Conservation (phyloP, 2,329 filamentous ascomycete genomes). For the Beauveria asiatica region DNA sequence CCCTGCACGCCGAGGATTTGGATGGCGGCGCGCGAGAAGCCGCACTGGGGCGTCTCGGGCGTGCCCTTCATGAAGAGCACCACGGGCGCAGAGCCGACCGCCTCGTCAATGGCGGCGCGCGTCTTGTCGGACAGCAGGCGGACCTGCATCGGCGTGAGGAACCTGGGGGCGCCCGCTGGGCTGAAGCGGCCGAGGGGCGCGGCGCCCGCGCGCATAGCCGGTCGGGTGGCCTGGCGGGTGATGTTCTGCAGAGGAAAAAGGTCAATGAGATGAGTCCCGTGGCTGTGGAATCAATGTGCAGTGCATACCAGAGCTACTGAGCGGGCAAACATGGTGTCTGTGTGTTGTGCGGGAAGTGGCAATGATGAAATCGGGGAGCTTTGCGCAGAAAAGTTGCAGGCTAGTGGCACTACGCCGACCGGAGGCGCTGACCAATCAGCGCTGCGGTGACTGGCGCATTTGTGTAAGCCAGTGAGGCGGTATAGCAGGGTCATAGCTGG, state of each 20-base stretch:
- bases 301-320: conserved; percentile 18
- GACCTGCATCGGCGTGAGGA: conserved; percentile 32
- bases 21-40: conserved; percentile 90
- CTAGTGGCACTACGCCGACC: conserved; percentile 11
- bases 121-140: conserved; percentile 76
- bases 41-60: conserved; percentile 90
- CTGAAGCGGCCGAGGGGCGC: conserved; percentile 11
- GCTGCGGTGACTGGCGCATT: not conserved
- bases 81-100: conserved; percentile 77
- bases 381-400: conserved; percentile 8
- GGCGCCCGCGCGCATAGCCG: conserved; percentile 21
- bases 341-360: conserved; percentile 1
- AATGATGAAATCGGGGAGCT: conserved; percentile 1
- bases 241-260: conserved; percentile 20
- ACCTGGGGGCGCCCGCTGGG: conserved; percentile 1
- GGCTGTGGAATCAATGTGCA: not conserved
- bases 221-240: conserved; percentile 30
- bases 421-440: conserved; percentile 13
- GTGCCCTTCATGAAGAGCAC: conserved; percentile 99
- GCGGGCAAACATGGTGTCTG: conserved; percentile 19
- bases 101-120: conserved; percentile 78
- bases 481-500: not conserved
- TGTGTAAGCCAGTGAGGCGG: not conserved
- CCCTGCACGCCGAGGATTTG: conserved; percentile 93
- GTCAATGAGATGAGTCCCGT: not conserved